Conservation (phyloP, 2,329 filamentous ascomycete genomes). For the Fulvia fulva region DNA sequence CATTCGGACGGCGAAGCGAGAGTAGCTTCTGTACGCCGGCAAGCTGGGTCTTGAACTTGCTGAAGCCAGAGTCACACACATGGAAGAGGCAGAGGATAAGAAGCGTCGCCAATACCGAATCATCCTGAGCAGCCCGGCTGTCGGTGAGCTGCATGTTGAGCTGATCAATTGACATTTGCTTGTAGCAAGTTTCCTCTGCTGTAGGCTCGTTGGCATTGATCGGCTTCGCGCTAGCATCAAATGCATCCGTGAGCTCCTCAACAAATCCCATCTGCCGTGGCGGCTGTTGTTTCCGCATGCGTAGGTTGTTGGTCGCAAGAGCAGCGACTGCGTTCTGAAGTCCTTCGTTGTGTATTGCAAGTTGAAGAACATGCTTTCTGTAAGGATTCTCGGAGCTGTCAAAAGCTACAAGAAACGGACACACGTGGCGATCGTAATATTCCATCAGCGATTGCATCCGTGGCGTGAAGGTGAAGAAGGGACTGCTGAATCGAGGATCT, state of each 20-base stretch:
- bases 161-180: constrained; percentile 75
- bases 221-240: constrained; percentile 25
- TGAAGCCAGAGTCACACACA: constrained; percentile 87
- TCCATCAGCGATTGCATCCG: constrained; percentile 87
- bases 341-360: constrained; percentile 73
- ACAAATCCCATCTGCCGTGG: constrained; percentile 30
- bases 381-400: constrained; percentile 85
- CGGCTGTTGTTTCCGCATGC: constrained; percentile 71
- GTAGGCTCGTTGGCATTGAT: constrained; percentile 54
- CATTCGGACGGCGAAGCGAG: constrained; percentile 63
- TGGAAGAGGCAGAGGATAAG: constrained; percentile 87
- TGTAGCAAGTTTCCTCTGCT: constrained; percentile 76
- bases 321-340: constrained; percentile 92
- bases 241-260: constrained; percentile 28
- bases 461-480: constrained; percentile 59
- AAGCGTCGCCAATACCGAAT: constrained; percentile 82
- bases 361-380: constrained; percentile 71
- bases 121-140: constrained; percentile 68
- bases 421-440: constrained; percentile 91
- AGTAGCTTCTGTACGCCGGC: constrained; percentile 89
- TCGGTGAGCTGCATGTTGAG: constrained; percentile 82
- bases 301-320: constrained; percentile 80
- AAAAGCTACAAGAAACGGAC: constrained; percentile 85
- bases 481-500: constrained; percentile 31
- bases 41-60: constrained; percentile 89